Conservation (phyloP, 2,329 filamentous ascomycete genomes). For the Lasiodiplodia theobromae region DNA sequence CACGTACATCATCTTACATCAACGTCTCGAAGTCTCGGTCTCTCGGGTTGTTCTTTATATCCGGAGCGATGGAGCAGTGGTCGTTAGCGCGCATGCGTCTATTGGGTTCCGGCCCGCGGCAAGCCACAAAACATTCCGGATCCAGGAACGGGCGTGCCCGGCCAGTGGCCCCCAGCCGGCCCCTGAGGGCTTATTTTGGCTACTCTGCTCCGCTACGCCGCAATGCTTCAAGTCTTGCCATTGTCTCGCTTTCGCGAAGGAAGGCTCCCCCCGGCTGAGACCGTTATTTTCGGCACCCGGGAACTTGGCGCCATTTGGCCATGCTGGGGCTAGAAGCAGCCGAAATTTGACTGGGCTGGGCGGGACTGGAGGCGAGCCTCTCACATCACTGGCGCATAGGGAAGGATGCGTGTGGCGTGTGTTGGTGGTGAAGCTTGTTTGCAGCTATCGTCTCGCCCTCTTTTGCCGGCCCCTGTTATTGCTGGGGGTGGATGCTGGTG, state of each 20-base stretch:
- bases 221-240: background rate
- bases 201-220: background rate
- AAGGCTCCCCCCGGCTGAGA: background rate
- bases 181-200: conserved; percentile 1
- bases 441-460: conserved; percentile 3
- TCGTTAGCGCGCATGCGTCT: background rate
- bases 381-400: conserved; percentile 17
- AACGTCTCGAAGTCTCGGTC: background rate
- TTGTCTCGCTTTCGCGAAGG: conserved; percentile 7
- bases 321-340: background rate
- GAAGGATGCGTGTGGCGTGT: conserved; percentile 10
- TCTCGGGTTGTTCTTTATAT: background rate
- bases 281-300: background rate
- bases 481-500: background rate
- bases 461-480: background rate
- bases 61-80: conserved; percentile 5
- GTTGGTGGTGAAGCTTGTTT: conserved; percentile 6
- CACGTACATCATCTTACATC: background rate
- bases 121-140: background rate
- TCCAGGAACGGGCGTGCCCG: background rate
- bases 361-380: background rate
- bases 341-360: conserved; percentile 10
- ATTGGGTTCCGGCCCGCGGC: background rate
- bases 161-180: background rate
- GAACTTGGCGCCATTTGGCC: background rate